Base-by-base conservation (phyloP, 1,284 basidiomycete genomes). In the Ganoderma resinaceum region DNA sequence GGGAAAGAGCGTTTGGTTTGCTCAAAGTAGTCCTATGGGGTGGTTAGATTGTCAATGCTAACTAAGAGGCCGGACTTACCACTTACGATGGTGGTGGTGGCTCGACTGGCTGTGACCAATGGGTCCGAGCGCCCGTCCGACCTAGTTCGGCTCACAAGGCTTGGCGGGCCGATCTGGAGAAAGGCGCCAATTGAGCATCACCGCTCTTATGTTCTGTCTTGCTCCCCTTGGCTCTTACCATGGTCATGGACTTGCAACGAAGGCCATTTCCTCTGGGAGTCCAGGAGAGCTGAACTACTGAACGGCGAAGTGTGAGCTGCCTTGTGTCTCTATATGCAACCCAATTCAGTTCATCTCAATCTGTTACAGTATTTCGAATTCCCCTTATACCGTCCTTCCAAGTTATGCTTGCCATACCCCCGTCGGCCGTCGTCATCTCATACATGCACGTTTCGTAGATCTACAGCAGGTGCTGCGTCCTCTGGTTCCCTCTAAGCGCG, bases 381-480 rank as follows among this genome's bases (percentile, higher is more conserved):
- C 46, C 46, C 37, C 14, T 38, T 38, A 8, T 7, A 38, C n/a
- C n/a, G 37, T 38, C 37, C 37, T 38, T 38, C 37, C 11, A 38
- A 38, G 37, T 38, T 12, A 49, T 26, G 46, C 12, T 49, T 26
- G 23, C 46, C 46, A 11, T 12, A 14, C n/a, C 4, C n/a, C 23
- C 37, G n/a, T 66, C 49, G 58, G 7, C 31, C 12, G 20, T 11
- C 38, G 42, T 58, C 31, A 37, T 49, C 53, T 60, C 37, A 60
- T 38, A 59, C 38, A 43, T 49, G 29, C 18, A 31, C 38, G 8
- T 2, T 52, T 52, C 16, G 40, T 66, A 35, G 66, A 66, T 62
- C 61, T 59, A 38, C 55, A 35, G 20, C 20, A 31, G n/a, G 29
- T 35, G 42, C 53, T 26, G 37, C 33, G 29, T 31, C 52, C 26